Evolutionary conservation across 2,329 filamentous ascomycete genomes (phyloP), one percentile per base, ranked within the genome.

Genomic region (Pseudonectria foliicola): DNA sequence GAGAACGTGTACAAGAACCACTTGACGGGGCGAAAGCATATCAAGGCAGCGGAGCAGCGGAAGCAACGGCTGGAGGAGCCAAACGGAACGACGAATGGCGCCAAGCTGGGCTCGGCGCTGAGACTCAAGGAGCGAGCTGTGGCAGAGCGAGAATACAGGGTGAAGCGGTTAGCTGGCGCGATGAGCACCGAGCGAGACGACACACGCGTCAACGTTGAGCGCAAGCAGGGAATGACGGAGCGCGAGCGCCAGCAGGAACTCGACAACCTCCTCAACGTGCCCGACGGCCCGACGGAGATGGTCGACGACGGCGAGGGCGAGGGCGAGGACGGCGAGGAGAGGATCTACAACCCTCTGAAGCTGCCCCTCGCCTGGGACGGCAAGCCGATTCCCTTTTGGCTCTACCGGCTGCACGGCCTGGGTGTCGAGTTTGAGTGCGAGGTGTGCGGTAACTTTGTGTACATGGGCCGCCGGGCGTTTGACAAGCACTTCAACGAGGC

Each of bases 401-500:
- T 98, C 12, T 98, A 96, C 71, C 92, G 95, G 50, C 73, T 98
- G 12, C 92, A 98, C 56, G 92, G 92, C 2, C 68, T 98, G 16
- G 92, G 92, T 7, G 88, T 95, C 10, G 92, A 98, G 52, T 95
- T 95, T 49, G 74, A 84, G 1, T 98, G 92, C 67, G 90, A 98
- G 59, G 86, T 98, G 37, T 98, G 92, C 56, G 92, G 92, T 37
- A 96, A 96, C 62, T 95, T 88, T 54, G 88, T 95, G n/a, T 96
- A 96, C 67, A 95, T 95, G 84, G 92, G 92, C 12, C 76, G 92
- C 15, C 78, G 92, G 32, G 89, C 89, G 1, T 98, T 95, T 52
- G 92, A 98, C 58, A 98, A 98, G 69, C 92, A 98, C 60, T 98
- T 98, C 66, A 93, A 89, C 48, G 92, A 98, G 61, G 80, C 85